Percentiles rank a stretch among this genome's conserved stretches.
Conservation (phyloP, 2,329 filamentous ascomycete genomes). For the Diplodia sapinea region DNA sequence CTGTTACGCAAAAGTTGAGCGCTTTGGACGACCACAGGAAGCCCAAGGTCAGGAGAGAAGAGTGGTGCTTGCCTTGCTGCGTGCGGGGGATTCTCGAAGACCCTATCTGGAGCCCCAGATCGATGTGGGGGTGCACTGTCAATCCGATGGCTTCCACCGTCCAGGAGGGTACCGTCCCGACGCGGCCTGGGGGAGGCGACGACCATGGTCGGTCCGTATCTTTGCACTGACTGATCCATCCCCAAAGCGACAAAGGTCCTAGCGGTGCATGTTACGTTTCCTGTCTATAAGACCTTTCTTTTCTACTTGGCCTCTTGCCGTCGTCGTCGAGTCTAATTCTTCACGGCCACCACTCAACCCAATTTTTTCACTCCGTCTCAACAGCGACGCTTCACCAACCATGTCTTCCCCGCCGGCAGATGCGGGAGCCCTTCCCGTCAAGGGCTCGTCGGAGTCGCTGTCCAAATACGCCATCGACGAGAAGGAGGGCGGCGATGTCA, state of each 20-base stretch:
- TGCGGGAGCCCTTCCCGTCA: not conserved
- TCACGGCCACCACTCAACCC: not conserved
- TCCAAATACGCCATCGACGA: conserved; percentile 6
- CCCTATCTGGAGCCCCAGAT: conserved; percentile 29
- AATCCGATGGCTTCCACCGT: conserved; percentile 18
- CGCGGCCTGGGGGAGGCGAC: conserved; percentile 3
- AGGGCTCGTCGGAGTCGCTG: conserved; percentile 15
- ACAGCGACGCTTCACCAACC: not conserved
- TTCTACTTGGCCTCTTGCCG: not conserved
- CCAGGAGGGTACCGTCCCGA: not conserved
- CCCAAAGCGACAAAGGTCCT: conserved; percentile 15
- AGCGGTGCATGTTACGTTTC: conserved; percentile 19
- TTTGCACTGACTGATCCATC: conserved; percentile 26
- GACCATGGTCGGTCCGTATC: conserved; percentile 21
- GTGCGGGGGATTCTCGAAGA: conserved; percentile 23
- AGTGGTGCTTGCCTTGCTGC: conserved; percentile 18
- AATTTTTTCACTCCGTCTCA: not conserved
- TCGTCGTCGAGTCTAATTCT: conserved; percentile 1
- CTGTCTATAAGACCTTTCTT: conserved; percentile 16
- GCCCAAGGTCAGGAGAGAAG: conserved; percentile 27
- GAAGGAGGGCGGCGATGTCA: conserved; percentile 23
- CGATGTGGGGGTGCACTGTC: conserved; percentile 27
- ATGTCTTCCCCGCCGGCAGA: conserved; percentile 12
- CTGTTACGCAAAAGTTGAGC: conserved; percentile 26
- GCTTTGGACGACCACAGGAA: conserved; percentile 3